Percentiles rank a stretch among this genome's conserved stretches.
Conservation (phyloP, 345 rosid species). For the Populus simonii region DNA sequence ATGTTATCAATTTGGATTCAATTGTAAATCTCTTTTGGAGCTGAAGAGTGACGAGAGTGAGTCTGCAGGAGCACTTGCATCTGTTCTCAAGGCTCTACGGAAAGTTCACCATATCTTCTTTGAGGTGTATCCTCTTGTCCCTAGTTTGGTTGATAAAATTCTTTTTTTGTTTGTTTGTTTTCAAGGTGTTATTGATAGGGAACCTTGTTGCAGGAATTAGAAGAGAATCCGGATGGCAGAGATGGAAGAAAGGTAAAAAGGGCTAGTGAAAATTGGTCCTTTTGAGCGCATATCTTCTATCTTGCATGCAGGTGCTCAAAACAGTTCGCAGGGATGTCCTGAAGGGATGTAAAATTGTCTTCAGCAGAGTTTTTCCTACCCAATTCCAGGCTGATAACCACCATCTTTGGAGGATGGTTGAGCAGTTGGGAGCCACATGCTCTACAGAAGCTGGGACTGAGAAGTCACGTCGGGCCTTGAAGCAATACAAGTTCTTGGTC, state of each 20-base stretch:
- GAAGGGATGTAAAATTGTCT: constrained; percentile 62
- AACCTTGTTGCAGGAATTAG: constrained; percentile 39
- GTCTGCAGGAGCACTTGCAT: constrained; percentile 72
- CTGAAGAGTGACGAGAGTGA: constrained; percentile 72
- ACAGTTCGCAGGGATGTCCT: constrained; percentile 57
- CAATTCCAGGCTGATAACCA: constrained; percentile 52
- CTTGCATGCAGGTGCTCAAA: constrained; percentile 42
- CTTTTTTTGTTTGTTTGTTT: not conserved
- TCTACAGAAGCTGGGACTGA: constrained; percentile 47
- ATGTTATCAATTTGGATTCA: constrained; percentile 83
- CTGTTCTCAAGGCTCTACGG: constrained; percentile 55
- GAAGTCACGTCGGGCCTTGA: constrained; percentile 60
- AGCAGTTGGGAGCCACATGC: constrained; percentile 63
- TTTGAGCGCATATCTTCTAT: not conserved
- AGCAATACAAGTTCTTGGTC: constrained; percentile 51
- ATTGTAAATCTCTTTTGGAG: constrained; percentile 67
- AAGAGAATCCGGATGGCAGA: constrained; percentile 40
- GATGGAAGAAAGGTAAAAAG: constrained; percentile 68
- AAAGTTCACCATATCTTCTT: constrained; percentile 58
- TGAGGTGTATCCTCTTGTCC: constrained; percentile 37
- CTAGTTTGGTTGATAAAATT: not conserved
- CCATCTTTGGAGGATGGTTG: constrained; percentile 77
- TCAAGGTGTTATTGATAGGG: constrained; percentile 8
- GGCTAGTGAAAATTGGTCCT: not conserved
- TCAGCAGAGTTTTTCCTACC: constrained; percentile 79